These are phyloP conservation scores for Blepharisma stoltei DNA, from an alignment of 73 alveolate genomes.

Conservation along the genomic window DNA sequence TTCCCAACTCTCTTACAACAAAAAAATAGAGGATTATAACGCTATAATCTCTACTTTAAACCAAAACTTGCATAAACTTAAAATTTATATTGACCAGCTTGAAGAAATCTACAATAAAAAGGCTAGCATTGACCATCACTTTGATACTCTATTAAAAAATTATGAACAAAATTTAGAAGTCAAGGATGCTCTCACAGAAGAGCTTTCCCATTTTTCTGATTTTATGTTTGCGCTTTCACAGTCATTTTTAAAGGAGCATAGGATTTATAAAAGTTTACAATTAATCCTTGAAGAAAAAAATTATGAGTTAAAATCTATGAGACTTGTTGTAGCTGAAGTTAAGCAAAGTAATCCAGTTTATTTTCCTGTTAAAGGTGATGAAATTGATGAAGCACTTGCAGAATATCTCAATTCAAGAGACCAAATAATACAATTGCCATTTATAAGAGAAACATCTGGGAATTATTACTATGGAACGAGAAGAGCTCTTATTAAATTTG, in stretches of 20 bases:
- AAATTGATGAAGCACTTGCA: background rate
- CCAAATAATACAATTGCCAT: background rate
- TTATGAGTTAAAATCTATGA: background rate
- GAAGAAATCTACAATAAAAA: background rate
- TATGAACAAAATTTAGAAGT: background rate
- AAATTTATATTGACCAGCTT: background rate
- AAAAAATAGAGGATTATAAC: background rate
- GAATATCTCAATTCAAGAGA: background rate
- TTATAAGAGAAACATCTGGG: background rate
- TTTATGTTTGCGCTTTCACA: background rate
- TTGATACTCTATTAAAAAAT: background rate
- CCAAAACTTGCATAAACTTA: constrained; percentile 3
- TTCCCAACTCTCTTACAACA: background rate
- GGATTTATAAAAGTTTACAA: background rate
- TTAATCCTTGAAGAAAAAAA: background rate
- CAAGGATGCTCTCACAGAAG: background rate
- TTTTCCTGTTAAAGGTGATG: background rate
- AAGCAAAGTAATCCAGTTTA: constrained; percentile 6
- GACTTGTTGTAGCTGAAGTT: background rate
- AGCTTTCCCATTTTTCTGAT: background rate
- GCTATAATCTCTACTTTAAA: background rate
- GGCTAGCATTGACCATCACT: background rate
- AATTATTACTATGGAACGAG: background rate
- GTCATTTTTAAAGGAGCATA: background rate
- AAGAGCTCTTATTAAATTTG: background rate